These are phyloP conservation scores for Paramyrothecium sp. DNA, from an alignment of 2,329 filamentous ascomycete genomes.

Conservation along the genomic window DNA sequence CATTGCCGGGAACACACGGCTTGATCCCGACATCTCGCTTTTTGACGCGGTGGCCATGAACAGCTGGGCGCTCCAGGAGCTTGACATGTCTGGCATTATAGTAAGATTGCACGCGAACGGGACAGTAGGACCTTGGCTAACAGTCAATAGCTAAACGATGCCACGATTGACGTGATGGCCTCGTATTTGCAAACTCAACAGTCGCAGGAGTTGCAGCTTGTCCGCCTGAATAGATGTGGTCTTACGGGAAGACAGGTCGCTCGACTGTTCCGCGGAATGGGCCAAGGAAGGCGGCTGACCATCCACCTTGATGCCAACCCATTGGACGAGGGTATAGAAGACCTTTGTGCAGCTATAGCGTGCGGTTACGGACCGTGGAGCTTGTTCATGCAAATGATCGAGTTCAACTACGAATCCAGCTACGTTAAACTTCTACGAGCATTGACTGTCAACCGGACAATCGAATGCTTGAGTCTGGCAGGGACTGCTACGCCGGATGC, in stretches of 20 bases:
- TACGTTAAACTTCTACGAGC: constrained; percentile 51
- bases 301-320: constrained; percentile 51
- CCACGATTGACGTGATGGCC: constrained; percentile 45
- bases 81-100: constrained; percentile 55
- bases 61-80: constrained; percentile 47
- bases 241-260: constrained; percentile 50
- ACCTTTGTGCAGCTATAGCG: constrained; percentile 46
- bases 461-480: constrained; percentile 52
- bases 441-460: constrained; percentile 47
- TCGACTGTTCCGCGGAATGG: constrained; percentile 49
- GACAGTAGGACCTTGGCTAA: constrained; percentile 5
- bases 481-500: constrained; percentile 51
- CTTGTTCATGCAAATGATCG: constrained; percentile 56
- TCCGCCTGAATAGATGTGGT: constrained; percentile 51
- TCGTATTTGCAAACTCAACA: constrained; percentile 40
- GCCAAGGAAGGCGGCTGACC: constrained; percentile 44
- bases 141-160: constrained; percentile 42
- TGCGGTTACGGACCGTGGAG: constrained; percentile 46
- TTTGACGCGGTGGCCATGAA: constrained; percentile 43
- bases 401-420: constrained; percentile 50
- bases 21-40: constrained; percentile 41
- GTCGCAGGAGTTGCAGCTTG: constrained; percentile 38
- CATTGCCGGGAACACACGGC: constrained; percentile 49
- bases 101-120: constrained; percentile 25
- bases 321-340: constrained; percentile 50